Evolutionary conservation across 768 basidiomycete genomes (phyloP).

Genomic region (Fistulinella prunicolor): DNA sequence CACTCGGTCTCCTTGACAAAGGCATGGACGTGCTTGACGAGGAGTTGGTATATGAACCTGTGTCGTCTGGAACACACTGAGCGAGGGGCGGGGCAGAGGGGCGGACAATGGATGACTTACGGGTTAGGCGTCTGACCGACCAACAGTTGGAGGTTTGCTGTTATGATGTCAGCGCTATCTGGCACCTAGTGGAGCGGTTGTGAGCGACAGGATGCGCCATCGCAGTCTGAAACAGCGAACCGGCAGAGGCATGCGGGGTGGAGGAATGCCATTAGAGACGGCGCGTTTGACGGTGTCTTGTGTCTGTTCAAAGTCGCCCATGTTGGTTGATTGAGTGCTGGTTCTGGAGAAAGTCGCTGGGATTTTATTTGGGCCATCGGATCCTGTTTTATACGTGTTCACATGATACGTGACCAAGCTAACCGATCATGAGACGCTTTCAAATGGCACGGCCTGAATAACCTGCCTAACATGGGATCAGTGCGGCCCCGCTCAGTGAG

Average conservation of each 20-base stretch:
- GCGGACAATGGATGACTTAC: slow-evolving; percentile 33
- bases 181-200: slow-evolving; percentile 42
- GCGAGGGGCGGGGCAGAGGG: neutral
- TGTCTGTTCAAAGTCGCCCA: slow-evolving; percentile 12
- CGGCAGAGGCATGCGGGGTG: slow-evolving; percentile 39
- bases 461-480: too few species aligned
- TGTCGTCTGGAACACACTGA: slow-evolving; percentile 31
- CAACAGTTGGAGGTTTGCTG: slow-evolving; percentile 43
- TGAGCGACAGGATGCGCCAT: slow-evolving; percentile 63
- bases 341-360: too few species aligned
- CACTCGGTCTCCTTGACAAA: slow-evolving; percentile 70
- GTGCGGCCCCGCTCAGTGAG: too few species aligned
- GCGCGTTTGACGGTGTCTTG: slow-evolving; percentile 20
- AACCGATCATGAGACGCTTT: too few species aligned
- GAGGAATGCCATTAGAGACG: slow-evolving; percentile 39
- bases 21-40: slow-evolving; percentile 70
- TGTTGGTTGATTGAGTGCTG: too few species aligned
- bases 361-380: too few species aligned
- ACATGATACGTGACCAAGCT: too few species aligned
- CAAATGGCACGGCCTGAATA: too few species aligned
- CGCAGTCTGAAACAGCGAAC: slow-evolving; percentile 28
- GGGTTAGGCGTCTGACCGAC: slow-evolving; percentile 36
- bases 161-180: slow-evolving; percentile 48
- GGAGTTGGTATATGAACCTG: slow-evolving; percentile 46
- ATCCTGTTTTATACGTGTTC: too few species aligned